A percentile compares a stretch with the other conserved stretches of the same genome.
phyloP scores from a whole-genome alignment of 805 yeast species.

The Wickerhamiella slavikovae region DNA sequence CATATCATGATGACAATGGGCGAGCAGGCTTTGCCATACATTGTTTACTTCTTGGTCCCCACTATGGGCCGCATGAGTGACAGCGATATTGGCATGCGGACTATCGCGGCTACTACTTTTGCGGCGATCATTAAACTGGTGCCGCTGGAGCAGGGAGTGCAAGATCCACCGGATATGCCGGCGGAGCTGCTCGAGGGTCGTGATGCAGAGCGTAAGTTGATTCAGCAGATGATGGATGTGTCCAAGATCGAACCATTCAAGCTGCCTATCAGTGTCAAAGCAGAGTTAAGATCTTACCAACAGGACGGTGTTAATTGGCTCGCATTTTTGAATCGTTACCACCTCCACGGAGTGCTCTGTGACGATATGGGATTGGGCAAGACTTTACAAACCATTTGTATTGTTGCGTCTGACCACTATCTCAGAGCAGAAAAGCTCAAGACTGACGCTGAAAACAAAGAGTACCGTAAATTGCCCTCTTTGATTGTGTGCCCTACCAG shows the following conservation, averaged over 20 bases:
- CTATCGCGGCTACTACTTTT: slow-evolving; percentile 84
- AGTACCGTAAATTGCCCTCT: slow-evolving; percentile 60
- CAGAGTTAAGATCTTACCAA: slow-evolving; percentile 83
- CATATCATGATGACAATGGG: slow-evolving; percentile 79
- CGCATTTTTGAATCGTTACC: slow-evolving; percentile 84
- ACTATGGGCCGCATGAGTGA: slow-evolving; percentile 97
- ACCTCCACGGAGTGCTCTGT: slow-evolving; percentile 90
- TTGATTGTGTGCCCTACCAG: slow-evolving; percentile 92
- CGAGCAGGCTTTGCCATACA: slow-evolving; percentile 72
- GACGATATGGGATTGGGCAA: slow-evolving; percentile 99
- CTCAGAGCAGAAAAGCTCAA: slow-evolving; percentile 49
- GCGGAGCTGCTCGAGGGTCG: slow-evolving; percentile 65
- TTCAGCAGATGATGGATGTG: slow-evolving; percentile 96
- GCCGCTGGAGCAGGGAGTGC: slow-evolving; percentile 92
- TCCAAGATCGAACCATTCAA: slow-evolving; percentile 71
- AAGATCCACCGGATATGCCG: slow-evolving; percentile 87
- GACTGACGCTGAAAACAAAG: slow-evolving; percentile 37
- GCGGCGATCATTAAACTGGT: slow-evolving; percentile 89
- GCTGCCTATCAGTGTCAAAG: slow-evolving; percentile 79
- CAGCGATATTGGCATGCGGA: slow-evolving; percentile 68
- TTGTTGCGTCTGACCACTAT: slow-evolving; percentile 89
- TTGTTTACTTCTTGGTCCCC: slow-evolving; percentile 88
- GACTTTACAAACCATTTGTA: slow-evolving; percentile 90
- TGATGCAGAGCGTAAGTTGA: slow-evolving; percentile 82
- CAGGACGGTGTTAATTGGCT: slow-evolving; percentile 98